These are phyloP conservation scores for Lecanoromycetidae sp. DNA, from an alignment of 2,329 filamentous ascomycete species.

Conservation along the genomic window DNA sequence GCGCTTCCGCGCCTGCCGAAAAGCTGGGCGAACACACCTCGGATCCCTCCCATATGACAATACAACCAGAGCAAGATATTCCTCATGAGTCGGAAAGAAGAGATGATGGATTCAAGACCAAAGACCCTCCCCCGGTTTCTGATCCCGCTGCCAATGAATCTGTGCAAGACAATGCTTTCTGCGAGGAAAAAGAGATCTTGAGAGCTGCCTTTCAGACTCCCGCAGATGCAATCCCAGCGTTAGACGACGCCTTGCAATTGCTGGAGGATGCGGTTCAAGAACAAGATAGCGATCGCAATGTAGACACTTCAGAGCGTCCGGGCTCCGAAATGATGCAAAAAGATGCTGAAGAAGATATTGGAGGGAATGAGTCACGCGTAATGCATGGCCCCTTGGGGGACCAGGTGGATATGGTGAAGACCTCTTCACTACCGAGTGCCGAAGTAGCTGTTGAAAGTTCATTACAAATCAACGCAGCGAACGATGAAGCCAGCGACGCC, in stretches of 20 bases:
- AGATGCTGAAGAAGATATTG: not conserved
- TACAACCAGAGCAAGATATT: too few relatives aligned
- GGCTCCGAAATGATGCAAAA: not conserved
- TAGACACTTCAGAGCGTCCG: not conserved
- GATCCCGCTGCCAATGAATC: not conserved
- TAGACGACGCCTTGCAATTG: not conserved
- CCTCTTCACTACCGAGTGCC: not conserved
- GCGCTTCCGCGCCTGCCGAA: too few relatives aligned
- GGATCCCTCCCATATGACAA: too few relatives aligned
- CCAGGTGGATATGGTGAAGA: not conserved
- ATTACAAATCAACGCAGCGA: not conserved
- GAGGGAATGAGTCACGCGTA: slow-evolving; percentile 4
- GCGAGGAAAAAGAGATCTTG: too few relatives aligned
- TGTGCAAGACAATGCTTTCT: not conserved
- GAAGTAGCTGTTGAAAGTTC: not conserved
- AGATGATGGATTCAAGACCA: too few relatives aligned
- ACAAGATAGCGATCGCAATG: not conserved
- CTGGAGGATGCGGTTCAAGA: not conserved
- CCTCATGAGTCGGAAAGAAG: too few relatives aligned
- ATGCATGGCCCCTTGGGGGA: slow-evolving; percentile 1
- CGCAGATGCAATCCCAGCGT: not conserved
- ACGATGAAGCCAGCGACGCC: not conserved
- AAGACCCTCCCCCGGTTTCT: too few relatives aligned
- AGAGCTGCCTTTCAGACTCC: too few relatives aligned
- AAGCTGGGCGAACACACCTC: too few relatives aligned